Evolutionary conservation across 352 stramenopile species (phyloP).

Genomic region (Pythium aphanidermatum): DNA sequence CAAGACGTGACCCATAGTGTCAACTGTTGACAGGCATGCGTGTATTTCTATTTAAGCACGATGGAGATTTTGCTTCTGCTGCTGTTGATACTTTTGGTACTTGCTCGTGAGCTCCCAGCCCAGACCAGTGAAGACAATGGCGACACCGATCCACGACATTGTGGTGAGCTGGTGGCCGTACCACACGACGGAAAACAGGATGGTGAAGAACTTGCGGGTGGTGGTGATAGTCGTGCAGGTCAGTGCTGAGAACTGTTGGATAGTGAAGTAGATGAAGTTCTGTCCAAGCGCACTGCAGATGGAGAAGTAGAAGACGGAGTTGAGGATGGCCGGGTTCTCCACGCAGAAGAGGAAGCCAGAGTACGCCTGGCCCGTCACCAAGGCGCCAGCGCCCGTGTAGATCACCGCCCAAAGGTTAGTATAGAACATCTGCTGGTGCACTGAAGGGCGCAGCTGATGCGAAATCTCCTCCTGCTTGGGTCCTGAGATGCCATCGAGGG

Average conservation of each 20-base stretch:
- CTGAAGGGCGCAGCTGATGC: constrained; percentile 59
- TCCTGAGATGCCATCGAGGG: constrained; percentile 94
- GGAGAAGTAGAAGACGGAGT: constrained; percentile 91
- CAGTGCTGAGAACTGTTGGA: constrained; percentile 97
- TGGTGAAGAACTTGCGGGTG: constrained; percentile 99
- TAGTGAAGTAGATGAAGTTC: constrained; percentile 99
- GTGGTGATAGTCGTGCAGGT: constrained; percentile 99
- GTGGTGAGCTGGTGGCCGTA: constrained; percentile 92
- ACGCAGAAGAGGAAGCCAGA: constrained; percentile 74
- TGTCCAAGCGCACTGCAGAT: constrained; percentile 95
- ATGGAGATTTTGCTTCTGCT: constrained; percentile 28
- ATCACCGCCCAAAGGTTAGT: constrained; percentile 87
- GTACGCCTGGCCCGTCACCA: constrained; percentile 70
- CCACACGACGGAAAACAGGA: constrained; percentile 96
- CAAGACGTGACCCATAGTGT: too few species aligned
- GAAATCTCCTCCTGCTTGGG: constrained; percentile 94
- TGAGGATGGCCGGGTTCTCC: constrained; percentile 76
- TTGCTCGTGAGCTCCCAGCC: constrained; percentile 83
- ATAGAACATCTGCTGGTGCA: constrained; percentile 90
- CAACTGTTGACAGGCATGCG: too few species aligned
- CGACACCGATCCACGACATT: constrained; percentile 90
- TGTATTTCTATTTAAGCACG: constrained; percentile 21
- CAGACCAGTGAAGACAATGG: constrained; percentile 89
- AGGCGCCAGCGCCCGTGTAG: constrained; percentile 70
- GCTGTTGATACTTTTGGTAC: constrained; percentile 78